A percentile compares a stretch with the other conserved stretches of the same genome.
Conservation (phyloP, 805 yeast genomes). For the Teunomyces panamensis region DNA sequence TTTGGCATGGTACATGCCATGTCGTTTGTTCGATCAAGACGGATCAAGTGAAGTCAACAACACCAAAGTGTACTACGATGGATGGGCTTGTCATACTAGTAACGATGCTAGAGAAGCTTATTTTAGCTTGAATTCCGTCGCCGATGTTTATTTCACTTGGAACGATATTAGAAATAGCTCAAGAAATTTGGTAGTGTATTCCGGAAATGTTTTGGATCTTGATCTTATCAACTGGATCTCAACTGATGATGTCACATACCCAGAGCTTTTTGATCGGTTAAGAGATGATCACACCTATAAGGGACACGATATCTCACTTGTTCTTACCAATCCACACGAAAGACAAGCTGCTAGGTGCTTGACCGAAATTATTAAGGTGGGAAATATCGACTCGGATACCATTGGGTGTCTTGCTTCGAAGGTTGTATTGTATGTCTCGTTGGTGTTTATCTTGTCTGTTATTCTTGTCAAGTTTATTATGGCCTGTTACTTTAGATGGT, state of each 20-base stretch:
- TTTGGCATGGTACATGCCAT: slow-evolving; percentile 96
- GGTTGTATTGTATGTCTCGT: slow-evolving; percentile 75
- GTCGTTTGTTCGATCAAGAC: slow-evolving; percentile 65
- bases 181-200: slow-evolving; percentile 80
- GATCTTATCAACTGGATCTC: slow-evolving; percentile 74
- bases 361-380: slow-evolving; percentile 82
- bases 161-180: slow-evolving; percentile 68
- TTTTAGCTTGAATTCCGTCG: slow-evolving; percentile 56
- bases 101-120: slow-evolving; percentile 64
- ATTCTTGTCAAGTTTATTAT: slow-evolving; percentile 74
- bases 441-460: slow-evolving; percentile 80
- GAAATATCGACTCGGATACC: slow-evolving; percentile 82
- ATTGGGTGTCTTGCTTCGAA: slow-evolving; percentile 93
- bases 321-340: slow-evolving; percentile 63
- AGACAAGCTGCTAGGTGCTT: slow-evolving; percentile 78
- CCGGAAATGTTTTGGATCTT: slow-evolving; percentile 86
- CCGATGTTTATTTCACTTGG: slow-evolving; percentile 89
- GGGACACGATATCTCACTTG: slow-evolving; percentile 81
- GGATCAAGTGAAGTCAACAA: slow-evolving; percentile 69
- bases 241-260: slow-evolving; percentile 65
- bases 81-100: slow-evolving; percentile 91
- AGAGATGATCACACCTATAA: slow-evolving; percentile 49
- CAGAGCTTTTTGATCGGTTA: slow-evolving; percentile 65
- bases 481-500: slow-evolving; percentile 90
- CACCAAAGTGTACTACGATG: slow-evolving; percentile 63